Evolutionary conservation across 106 monocot species (phyloP).

Genomic region (Xerophyta viscosa): DNA sequence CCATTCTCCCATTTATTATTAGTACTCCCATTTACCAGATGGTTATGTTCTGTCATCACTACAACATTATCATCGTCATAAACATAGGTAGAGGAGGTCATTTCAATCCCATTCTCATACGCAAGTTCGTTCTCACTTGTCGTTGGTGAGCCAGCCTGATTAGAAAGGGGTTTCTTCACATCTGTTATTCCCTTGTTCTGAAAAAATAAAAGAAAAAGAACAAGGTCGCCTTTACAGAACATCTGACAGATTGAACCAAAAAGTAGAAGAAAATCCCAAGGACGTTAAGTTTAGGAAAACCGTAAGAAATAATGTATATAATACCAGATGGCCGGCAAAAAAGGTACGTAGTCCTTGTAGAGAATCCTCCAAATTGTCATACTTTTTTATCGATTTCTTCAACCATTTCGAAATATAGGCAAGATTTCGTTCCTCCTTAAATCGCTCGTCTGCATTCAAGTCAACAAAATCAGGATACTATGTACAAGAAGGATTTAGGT

Average conservation of each 20-base stretch:
- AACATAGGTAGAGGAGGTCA: no score
- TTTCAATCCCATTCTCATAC: no score
- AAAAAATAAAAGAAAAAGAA: no score
- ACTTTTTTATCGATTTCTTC: conserved; percentile 67
- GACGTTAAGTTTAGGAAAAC: no score
- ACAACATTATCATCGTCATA: conserved; percentile 1
- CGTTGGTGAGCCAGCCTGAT: conserved; percentile 8
- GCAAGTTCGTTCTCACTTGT: no score
- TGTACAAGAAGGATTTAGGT: no score
- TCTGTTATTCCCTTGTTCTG: no score
- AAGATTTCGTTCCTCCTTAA: conserved; percentile 67
- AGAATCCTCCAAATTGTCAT: conserved; percentile 57
- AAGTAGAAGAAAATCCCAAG: no score
- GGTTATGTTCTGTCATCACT: conserved; percentile 1
- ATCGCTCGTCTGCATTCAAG: conserved; percentile 65
- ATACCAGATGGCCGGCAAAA: conserved; percentile 58
- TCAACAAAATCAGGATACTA: no score
- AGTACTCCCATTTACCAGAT: conserved; percentile 1
- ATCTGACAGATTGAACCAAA: no score
- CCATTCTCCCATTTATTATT: not conserved
- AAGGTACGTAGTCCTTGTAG: conserved; percentile 51
- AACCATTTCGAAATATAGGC: conserved; percentile 87
- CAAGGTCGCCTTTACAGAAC: no score
- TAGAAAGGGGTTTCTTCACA: no score
- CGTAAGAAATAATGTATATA: not conserved